Evolutionary conservation across 2,329 filamentous ascomycete genomes (phyloP), one percentile per base, ranked within the genome.

Genomic region (Pseudocercospora eumusae): DNA sequence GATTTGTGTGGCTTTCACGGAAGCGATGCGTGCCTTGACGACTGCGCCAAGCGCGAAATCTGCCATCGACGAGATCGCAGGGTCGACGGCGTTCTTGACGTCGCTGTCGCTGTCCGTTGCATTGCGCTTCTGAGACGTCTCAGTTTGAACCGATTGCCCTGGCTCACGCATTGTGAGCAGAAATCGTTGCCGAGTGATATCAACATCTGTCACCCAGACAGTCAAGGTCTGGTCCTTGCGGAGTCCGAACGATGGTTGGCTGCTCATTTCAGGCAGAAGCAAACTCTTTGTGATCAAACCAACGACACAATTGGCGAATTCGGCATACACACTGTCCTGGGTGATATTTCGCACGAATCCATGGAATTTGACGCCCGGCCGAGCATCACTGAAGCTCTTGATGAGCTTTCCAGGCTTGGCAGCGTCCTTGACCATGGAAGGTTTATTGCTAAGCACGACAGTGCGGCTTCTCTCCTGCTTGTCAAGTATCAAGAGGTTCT

Each of bases 301-400:
- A 50, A 87, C 89, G 18, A 96, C 78, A 33, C 85, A 86, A 69
- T 88, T 89, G 44, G 88, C 86, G 75, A 97, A 97, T 71, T 96
- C 89, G n/a, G 97, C 85, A 71, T 96, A 98, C 10, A 93, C 82
- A 47, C 90, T 92, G 8, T 89, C 90, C 1, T 85, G 79, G 0
- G 91, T 93, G 57, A 96, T 89, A 70, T 95, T 96, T 63, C 88
- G 88, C 25, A 99, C 86, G 70, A 93, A 96, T 5, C 93, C 93
- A 62, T 86, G 84, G 7, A 92, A 84, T 23, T 86, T 78, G 33
- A 85, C 82, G 28, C 90, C 90, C 66, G 89, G 83, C 66, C 86
- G 84, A 20, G 92, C 83, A 66, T 93, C 86, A 21, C 89, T 87
- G 59, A 95, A 88, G 47, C 78, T 84, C 18, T 82, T 83, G n/a